A percentile compares a stretch with the other conserved stretches of the same genome.
These are phyloP conservation scores for Ceratobasidium sp. DNA, from an alignment of 1,284 basidiomycete species.

Conservation along the genomic window DNA sequence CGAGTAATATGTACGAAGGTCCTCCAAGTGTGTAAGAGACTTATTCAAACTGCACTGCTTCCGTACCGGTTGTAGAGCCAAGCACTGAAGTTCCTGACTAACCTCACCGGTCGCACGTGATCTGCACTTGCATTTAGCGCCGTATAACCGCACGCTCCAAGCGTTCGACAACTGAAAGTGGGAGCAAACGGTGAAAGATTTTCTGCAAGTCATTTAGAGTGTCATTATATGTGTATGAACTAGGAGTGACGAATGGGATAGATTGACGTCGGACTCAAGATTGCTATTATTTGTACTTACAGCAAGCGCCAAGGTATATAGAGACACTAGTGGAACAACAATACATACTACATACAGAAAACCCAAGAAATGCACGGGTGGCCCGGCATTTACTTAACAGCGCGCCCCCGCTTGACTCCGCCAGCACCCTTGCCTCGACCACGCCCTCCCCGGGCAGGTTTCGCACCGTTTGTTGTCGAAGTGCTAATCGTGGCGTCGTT, in stretches of 20 bases:
- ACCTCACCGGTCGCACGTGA: not conserved
- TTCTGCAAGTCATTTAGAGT: not conserved
- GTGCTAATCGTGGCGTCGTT: constrained; percentile 10
- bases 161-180: not conserved
- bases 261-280: not conserved
- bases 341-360: not conserved
- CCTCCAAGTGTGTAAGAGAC: not conserved
- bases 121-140: not conserved
- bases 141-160: not conserved
- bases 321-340: constrained; percentile 10
- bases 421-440: constrained; percentile 40
- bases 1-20: not conserved
- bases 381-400: constrained; percentile 17
- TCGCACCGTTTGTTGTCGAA: constrained; percentile 24
- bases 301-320: constrained; percentile 18
- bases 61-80: not conserved
- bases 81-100: not conserved
- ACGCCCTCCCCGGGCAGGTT: constrained; percentile 35
- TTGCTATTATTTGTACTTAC: constrained; percentile 12
- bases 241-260: not conserved
- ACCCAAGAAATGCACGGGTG: not conserved
- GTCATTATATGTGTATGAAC: not conserved
- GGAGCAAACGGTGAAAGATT: not conserved
- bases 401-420: constrained; percentile 36
- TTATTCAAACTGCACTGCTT: not conserved